Base-by-base conservation (phyloP, 305 asterid genomes). In the Fraxinus albicans region DNA sequence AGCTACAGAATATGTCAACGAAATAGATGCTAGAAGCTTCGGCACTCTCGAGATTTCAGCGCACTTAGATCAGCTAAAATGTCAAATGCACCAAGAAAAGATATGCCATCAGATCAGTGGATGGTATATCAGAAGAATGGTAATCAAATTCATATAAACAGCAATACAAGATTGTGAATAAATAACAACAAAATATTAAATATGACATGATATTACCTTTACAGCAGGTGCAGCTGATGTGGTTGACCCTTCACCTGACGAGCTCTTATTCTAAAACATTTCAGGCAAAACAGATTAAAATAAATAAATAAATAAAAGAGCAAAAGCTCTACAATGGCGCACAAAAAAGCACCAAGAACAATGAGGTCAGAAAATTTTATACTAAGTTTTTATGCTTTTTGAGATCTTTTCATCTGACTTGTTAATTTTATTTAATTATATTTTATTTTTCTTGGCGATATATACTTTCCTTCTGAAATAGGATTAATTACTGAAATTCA, bases 241-340 rank as follows among this genome's bases (percentile, higher is more conserved):
- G 50, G 91, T 87, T 73, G 97, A 92, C 60, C 94, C 93, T 80
- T 86, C 98, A 82, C 92, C 89, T n/a, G 91, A 47, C n/a, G 93
- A 70, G 73, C 82, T 89, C 91, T 92, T 92, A 81, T 21, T 86
- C 90, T 88, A 76, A 84, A 86, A 76, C 75, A 80, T 44, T 78
- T 36, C 73, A 23, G 73, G 73, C 34, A 63, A 23, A 63, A 21
- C 35, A 63, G 27, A 25, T 21, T 23, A 33, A 33, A 33, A 33
- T 2, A 33, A 33, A 33, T 2, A 33, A 60, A 63, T 1, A 63
- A 25, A 25, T 25, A 25, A 29, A 63, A 8, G 8, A 69, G 36
- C 17, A 13, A 47, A 25, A 69, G 5, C 19, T 29, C 36, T 27
- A 15, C 36, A 69, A 27, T 69, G 19, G 36, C 29, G 75, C 75